Conservation (phyloP, 768 basidiomycete species). For the Russula sp. region DNA sequence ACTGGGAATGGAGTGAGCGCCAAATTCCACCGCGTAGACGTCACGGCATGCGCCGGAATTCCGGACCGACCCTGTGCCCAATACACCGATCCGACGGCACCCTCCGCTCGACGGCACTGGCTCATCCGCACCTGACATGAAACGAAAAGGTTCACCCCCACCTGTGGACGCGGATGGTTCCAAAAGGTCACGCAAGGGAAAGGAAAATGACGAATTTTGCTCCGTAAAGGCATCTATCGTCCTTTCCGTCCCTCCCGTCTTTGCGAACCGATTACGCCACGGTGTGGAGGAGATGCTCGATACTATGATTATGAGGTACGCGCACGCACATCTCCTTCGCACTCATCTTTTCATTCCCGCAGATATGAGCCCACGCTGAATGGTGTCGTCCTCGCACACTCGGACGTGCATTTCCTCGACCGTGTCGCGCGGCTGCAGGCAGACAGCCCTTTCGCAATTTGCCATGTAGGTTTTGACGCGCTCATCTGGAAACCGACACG, state of each 20-base stretch:
- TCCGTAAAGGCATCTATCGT: conserved; percentile 61
- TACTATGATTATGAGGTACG: conserved; percentile 92
- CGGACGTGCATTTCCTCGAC: conserved; percentile 65
- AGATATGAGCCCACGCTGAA: conserved; percentile 87
- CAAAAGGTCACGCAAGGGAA: conserved; percentile 37
- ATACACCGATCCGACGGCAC: not conserved
- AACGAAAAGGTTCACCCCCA: conserved; percentile 21
- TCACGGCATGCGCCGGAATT: not conserved
- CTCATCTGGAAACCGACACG: conserved; percentile 86
- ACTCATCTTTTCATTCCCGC: not conserved
- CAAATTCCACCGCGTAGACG: not conserved
- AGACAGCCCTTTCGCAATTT: conserved; percentile 84
- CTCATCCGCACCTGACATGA: not conserved
- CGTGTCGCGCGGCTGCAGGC: conserved; percentile 63
- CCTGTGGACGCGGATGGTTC: conserved; percentile 33
- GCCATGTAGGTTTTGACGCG: conserved; percentile 72
- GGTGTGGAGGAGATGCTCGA: conserved; percentile 91
- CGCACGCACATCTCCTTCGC: conserved; percentile 13
- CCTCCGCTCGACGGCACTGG: not conserved
- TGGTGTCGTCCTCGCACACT: conserved; percentile 86
- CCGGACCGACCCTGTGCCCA: conserved; percentile 1
- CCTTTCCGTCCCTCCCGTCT: conserved; percentile 78
- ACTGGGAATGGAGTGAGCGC: not conserved
- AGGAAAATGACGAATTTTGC: conserved; percentile 49
- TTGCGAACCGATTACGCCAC: conserved; percentile 62